These are phyloP conservation scores for Brettanomyces sp. DNA, from an alignment of 805 yeast species.

Conservation along the genomic window DNA sequence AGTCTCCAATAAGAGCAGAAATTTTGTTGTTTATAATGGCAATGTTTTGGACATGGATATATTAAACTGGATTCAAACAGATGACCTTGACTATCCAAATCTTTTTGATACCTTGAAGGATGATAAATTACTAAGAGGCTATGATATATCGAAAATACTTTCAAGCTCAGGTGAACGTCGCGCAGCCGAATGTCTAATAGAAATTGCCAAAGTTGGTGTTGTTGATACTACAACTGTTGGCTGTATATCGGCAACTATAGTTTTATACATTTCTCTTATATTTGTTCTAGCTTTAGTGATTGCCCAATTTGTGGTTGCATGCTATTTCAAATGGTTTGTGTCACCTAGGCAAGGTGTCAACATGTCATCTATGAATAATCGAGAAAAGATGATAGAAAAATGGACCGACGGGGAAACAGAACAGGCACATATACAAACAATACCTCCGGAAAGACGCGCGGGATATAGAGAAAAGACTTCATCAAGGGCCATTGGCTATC, in stretches of 20 bases:
- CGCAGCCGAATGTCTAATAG: slow-evolving; percentile 74
- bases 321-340: slow-evolving; percentile 80
- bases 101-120: slow-evolving; percentile 56
- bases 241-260: slow-evolving; percentile 84
- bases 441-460: slow-evolving; percentile 45
- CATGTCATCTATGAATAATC: slow-evolving; percentile 41
- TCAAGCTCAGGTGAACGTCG: slow-evolving; percentile 57
- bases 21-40: slow-evolving; percentile 83
- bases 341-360: slow-evolving; percentile 77
- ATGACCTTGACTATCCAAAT: slow-evolving; percentile 64
- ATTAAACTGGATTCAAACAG: slow-evolving; percentile 62
- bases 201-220: slow-evolving; percentile 80
- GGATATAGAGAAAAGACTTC: slow-evolving; percentile 23
- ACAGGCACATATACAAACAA: slow-evolving; percentile 42
- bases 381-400: slow-evolving; percentile 63
- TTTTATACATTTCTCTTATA: slow-evolving; percentile 68
- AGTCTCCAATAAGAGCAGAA: slow-evolving; percentile 56
- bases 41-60: slow-evolving; percentile 75
- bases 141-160: slow-evolving; percentile 70
- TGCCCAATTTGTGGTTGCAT: slow-evolving; percentile 73
- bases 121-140: slow-evolving; percentile 53
- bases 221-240: slow-evolving; percentile 88
- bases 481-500: slow-evolving; percentile 9
- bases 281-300: slow-evolving; percentile 77
- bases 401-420: slow-evolving; percentile 68